Evolutionary conservation across 2,329 filamentous ascomycete genomes (phyloP).

Genomic region (Claviceps purpurea): DNA sequence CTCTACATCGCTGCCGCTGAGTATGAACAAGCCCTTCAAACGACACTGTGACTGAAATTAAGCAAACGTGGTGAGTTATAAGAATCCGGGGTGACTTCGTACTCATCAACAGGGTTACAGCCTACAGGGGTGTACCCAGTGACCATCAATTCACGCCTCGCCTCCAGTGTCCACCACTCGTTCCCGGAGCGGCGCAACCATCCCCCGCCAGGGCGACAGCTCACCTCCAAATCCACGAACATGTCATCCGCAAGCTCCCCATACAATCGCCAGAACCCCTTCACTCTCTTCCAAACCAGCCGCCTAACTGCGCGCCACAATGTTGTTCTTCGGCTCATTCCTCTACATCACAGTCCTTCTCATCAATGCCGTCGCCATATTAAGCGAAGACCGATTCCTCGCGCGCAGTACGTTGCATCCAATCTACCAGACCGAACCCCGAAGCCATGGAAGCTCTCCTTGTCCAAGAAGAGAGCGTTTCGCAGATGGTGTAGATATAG

Average conservation of each 20-base stretch:
- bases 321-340: slow-evolving; percentile 60
- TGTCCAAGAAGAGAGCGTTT: neutral
- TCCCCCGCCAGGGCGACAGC: slow-evolving; percentile 11
- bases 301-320: slow-evolving; percentile 18
- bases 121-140: neutral
- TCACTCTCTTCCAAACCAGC: neutral
- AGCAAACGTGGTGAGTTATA: no score
- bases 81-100: no score
- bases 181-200: slow-evolving; percentile 20
- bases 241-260: neutral
- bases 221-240: neutral
- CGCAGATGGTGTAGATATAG: neutral
- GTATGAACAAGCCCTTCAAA: no score
- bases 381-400: slow-evolving; percentile 90
- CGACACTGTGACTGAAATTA: no score
- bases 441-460: neutral
- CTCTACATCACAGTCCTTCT: slow-evolving; percentile 73
- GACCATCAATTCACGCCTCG: neutral
- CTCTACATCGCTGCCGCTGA: no score
- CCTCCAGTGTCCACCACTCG: slow-evolving; percentile 4
- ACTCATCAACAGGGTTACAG: neutral
- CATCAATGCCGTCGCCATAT: slow-evolving; percentile 84
- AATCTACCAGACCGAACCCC: neutral
- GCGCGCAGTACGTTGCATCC: slow-evolving; percentile 38
- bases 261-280: neutral